Conservation (phyloP, 768 basidiomycete species). For the Boletus bicolor region DNA sequence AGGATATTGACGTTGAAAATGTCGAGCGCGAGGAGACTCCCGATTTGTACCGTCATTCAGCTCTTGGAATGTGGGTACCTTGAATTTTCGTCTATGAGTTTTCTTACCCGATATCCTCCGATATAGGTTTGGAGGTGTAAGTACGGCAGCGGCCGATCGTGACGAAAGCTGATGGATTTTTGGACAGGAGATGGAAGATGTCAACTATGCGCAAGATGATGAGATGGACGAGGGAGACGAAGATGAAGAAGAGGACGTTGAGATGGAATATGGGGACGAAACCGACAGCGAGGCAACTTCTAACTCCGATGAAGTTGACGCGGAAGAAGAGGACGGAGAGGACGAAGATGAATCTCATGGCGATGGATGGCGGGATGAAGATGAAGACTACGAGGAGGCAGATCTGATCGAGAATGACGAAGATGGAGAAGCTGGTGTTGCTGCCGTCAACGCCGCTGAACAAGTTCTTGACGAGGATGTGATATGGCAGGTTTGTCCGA, state of each 20-base stretch:
- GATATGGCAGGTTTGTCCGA: conserved; percentile 52
- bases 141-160: conserved; percentile 29
- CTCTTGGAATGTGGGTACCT: conserved; percentile 79
- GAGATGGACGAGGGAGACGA: conserved; percentile 83
- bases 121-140: conserved; percentile 71
- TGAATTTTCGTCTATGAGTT: not conserved
- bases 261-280: conserved; percentile 84
- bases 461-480: conserved; percentile 50
- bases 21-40: conserved; percentile 75
- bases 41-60: conserved; percentile 93
- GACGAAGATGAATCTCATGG: conserved; percentile 45
- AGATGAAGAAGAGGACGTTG: conserved; percentile 78
- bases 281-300: conserved; percentile 82
- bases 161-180: conserved; percentile 16
- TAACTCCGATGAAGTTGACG: conserved; percentile 65
- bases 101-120: conserved; percentile 8
- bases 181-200: conserved; percentile 80
- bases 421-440: conserved; percentile 43
- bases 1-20: conserved; percentile 57
- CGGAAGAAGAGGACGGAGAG: conserved; percentile 62
- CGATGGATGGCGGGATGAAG: conserved; percentile 56
- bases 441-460: conserved; percentile 48
- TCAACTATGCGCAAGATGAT: conserved; percentile 62
- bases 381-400: conserved; percentile 57
- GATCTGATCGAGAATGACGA: conserved; percentile 63